phyloP scores from a whole-genome alignment of 2,329 filamentous ascomycete genomes.

The Phyllosticta ampelicida region DNA sequence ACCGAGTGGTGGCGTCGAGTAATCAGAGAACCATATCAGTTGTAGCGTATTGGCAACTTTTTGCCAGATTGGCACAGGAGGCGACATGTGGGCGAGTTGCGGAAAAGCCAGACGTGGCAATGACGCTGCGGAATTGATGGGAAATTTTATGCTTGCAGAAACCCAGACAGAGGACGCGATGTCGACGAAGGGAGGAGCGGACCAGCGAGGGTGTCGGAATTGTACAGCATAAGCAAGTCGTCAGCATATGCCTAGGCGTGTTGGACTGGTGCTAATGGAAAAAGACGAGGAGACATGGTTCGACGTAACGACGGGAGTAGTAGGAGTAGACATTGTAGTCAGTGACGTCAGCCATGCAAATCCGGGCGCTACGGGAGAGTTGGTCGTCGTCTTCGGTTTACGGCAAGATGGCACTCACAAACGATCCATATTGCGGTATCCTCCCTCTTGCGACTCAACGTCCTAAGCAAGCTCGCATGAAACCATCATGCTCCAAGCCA shows the following conservation, averaged over 20 bases:
- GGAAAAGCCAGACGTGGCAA: not conserved
- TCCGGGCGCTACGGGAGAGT: not conserved
- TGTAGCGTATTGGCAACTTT: conserved; percentile 6
- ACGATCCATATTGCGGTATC: not conserved
- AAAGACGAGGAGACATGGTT: not conserved
- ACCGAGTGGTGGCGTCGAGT: conserved; percentile 15
- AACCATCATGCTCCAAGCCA: not conserved
- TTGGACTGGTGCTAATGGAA: not conserved
- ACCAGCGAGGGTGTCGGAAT: not conserved
- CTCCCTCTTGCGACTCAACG: not conserved
- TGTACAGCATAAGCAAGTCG: not conserved
- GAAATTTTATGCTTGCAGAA: not conserved
- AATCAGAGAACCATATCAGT: not conserved
- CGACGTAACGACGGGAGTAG: too few species aligned
- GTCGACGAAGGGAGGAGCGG: too few species aligned
- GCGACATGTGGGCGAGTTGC: not conserved
- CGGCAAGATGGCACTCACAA: not conserved
- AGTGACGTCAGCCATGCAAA: not conserved
- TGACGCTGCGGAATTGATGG: not conserved
- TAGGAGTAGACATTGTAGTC: not conserved
- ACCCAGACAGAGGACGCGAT: not conserved
- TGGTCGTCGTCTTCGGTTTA: not conserved
- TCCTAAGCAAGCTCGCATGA: not conserved
- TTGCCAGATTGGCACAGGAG: not conserved
- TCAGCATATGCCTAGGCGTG: not conserved